Percentiles rank a stretch among this genome's conserved stretches.
These are phyloP conservation scores for Hansenula lynferdii DNA, from an alignment of 1,139 yeast genomes.

Conservation along the genomic window DNA sequence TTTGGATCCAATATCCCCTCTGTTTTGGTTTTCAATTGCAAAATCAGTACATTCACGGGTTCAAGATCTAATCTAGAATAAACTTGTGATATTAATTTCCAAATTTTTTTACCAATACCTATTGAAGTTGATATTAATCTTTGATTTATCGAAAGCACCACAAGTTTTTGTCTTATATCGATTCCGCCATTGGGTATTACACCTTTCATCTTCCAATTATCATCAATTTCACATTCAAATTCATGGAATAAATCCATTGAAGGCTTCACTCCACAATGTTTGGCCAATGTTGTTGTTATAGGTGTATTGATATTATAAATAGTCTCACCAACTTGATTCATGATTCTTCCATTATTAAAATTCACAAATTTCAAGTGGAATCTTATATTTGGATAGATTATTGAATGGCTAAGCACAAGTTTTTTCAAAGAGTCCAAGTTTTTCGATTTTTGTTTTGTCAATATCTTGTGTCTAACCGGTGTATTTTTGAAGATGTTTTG, in stretches of 20 bases:
- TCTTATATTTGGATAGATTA: constrained; percentile 27
- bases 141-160: constrained; percentile 29
- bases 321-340: background rate
- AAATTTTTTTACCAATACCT: constrained; percentile 26
- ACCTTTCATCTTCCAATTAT: background rate
- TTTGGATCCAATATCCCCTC: constrained; percentile 30
- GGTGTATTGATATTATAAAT: background rate
- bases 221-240: constrained; percentile 1
- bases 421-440: constrained; percentile 24
- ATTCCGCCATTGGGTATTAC: too few relatives aligned
- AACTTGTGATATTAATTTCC: constrained; percentile 18
- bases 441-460: constrained; percentile 23
- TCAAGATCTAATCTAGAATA: constrained; percentile 21
- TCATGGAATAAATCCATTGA: background rate
- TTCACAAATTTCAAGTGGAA: constrained; percentile 24
- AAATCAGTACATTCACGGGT: constrained; percentile 29
- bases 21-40: constrained; percentile 17
- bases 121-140: constrained; percentile 26
- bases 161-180: constrained; percentile 6
- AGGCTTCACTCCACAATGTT: background rate
- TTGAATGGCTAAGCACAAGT: constrained; percentile 28
- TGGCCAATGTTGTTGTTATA: background rate
- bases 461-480: constrained; percentile 32
- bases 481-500: constrained; percentile 27
- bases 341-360: constrained; percentile 1